phyloP scores from a whole-genome alignment of 2,329 filamentous ascomycete species.

The Westerdykella sp. region DNA sequence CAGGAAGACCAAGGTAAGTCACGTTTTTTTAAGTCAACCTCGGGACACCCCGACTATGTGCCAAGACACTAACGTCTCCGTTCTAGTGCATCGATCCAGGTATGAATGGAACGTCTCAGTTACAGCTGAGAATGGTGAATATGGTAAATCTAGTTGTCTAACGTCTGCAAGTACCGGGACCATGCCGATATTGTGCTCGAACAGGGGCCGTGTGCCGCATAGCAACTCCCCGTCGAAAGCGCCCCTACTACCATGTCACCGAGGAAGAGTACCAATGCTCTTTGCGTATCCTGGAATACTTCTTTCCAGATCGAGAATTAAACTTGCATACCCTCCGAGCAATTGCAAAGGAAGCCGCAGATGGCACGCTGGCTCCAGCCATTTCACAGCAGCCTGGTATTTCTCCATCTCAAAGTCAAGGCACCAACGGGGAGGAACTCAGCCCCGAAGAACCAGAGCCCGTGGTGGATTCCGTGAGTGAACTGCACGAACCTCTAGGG shows the following conservation, averaged over 20 bases:
- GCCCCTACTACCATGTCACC: constrained; percentile 37
- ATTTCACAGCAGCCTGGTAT: constrained; percentile 18
- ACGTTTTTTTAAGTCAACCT: neutral
- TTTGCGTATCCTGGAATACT: constrained; percentile 33
- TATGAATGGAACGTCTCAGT: constrained; percentile 14
- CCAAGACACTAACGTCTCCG: constrained; percentile 21
- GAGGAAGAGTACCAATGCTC: constrained; percentile 37
- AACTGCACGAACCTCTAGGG: constrained; percentile 33
- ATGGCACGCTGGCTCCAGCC: constrained; percentile 23
- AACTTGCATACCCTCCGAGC: constrained; percentile 30
- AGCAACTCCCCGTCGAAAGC: constrained; percentile 31
- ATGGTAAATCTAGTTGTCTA: constrained; percentile 5
- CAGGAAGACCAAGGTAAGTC: constrained; percentile 33
- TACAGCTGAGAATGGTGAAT: constrained; percentile 3
- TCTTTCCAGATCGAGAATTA: constrained; percentile 33
- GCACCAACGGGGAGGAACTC: constrained; percentile 20
- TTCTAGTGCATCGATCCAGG: constrained; percentile 35
- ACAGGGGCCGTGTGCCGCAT: constrained; percentile 33
- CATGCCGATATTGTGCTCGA: constrained; percentile 35
- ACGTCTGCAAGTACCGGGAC: constrained; percentile 30
- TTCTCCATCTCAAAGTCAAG: constrained; percentile 16
- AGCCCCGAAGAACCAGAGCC: constrained; percentile 18
- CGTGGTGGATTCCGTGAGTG: constrained; percentile 24
- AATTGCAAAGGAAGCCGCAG: constrained; percentile 28
- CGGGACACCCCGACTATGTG: constrained; percentile 3